These are phyloP conservation scores for Oleoguttula mirabilis DNA, from an alignment of 495 filamentous ascomycete species.

Conservation along the genomic window DNA sequence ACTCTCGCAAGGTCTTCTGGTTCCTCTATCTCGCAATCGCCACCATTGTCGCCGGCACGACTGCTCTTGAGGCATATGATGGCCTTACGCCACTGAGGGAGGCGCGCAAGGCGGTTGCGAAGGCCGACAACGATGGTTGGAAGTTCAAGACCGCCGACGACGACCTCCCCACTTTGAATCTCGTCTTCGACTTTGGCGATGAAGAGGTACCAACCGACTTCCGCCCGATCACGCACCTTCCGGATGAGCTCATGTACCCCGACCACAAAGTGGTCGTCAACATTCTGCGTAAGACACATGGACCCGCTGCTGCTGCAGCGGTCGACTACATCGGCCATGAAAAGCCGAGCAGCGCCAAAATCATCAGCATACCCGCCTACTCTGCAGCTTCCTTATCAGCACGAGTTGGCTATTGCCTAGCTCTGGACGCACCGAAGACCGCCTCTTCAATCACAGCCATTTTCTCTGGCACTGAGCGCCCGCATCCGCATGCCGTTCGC, in stretches of 20 bases:
- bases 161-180: constrained; percentile 1
- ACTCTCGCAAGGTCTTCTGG: constrained; percentile 3
- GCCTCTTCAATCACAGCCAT: too few species aligned
- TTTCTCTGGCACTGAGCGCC: neutral
- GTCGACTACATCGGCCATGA: too few species aligned
- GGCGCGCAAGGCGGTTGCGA: constrained; percentile 3
- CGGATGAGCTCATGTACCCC: neutral
- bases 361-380: neutral
- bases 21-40: constrained; percentile 9
- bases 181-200: constrained; percentile 1
- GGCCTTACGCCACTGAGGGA: constrained; percentile 1
- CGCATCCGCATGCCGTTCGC: constrained; percentile 2
- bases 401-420: constrained; percentile 1
- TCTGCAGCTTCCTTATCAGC: neutral
- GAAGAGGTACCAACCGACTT: neutral
- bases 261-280: neutral
- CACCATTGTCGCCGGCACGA: constrained; percentile 3
- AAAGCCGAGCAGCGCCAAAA: neutral
- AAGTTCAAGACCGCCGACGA: neutral
- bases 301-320: too few species aligned
- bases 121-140: neutral
- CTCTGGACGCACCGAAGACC: constrained; percentile 1
- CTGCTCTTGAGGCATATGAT: constrained; percentile 7
- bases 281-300: neutral
- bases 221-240: neutral